Evolutionary conservation across 345 rosid species (phyloP), one percentile per base, ranked within the genome.

Genomic region (Arabis hirsuta): DNA sequence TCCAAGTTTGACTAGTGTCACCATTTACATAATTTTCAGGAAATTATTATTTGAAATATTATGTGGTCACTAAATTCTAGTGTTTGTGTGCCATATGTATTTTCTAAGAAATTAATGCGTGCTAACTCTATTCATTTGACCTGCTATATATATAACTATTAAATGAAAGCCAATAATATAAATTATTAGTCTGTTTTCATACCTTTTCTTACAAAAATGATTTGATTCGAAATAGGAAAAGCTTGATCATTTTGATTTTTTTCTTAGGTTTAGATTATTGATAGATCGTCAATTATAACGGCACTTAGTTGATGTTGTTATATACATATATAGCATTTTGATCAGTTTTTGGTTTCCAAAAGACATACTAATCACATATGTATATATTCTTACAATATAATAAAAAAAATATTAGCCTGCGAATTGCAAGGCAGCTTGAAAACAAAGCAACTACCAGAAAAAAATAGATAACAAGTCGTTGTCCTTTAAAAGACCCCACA

Each of bases 401-500:
- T 22, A 22, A 22, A 22, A 22, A 22, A 22, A 22, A 29, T 29
- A 29, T 29, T 29, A 29, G 5, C 32, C 32, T 29, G 24, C 24
- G 24, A 22, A 22, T 22, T 22, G 24, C 32, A 29, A 29, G 32
- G 32, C 38, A 6, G 38, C 62, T 59, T 74, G 73, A 67, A 67
- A 61, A 53, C 73, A 55, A 74, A 67, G 63, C 56, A 74, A 59
- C 67, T 43, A 74, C 56, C 73, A 59, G 62, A 67, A 67, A 65
- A 9, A 65, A 73, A 6, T 1, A 65, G 72, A 73, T 39, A 13
- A 31, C 54, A 56, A 65, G 77, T 56, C 60, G 7, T 19, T 57
- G 53, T 73, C 72, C 62, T 62, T 39, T 56, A 14, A 46, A 36
- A 46, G 12, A 29, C 32, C 39, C 43, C 7, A 53, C 20, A 27